Base-by-base conservation (phyloP, 202 grass and related monocot genomes). In the Setaria italica region DNA sequence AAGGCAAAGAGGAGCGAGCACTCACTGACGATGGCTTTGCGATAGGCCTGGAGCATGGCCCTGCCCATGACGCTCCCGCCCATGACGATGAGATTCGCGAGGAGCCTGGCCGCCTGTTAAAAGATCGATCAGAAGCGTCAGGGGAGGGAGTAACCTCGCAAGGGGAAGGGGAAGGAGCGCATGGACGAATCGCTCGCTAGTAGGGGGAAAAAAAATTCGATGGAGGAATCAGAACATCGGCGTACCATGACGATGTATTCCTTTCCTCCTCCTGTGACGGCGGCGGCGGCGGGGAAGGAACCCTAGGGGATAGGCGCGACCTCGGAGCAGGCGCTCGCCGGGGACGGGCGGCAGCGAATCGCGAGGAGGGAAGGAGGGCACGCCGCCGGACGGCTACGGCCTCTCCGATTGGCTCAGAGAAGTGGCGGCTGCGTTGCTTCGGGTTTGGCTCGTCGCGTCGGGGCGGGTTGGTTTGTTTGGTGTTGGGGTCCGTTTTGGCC, bases 21-120 rank as follows among this genome's bases (percentile, higher is more conserved):
- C 88, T 92, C 66, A 97, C 95, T 97, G 89, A 91, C 85, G 80
- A 97, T 53, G 65, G 95, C 95, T 41, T 93, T 87, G 49, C 88
- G 90, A 71, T 97, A 95, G 0, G 95, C 95, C 90, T 97, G 92
- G 41, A 93, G 30, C 63, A 95, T 20, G 48, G 92, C 92, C 82
- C 91, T 93, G 70, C 92, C 89, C 6, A 97, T 20, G 54, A 97
- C 80, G 77, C 74, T 39, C 53, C 92, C 89, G 67, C 95, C 95
- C 76, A 85, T 73, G 74, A 93, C 85, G 33, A 97, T 55, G 45
- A 97, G 87, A 59, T 97, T 93, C 41, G 92, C 91, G 39, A 95
- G 89, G 76, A 97, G 72, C 85, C 88, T 90, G 16, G 51, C 85
- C 11, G 95, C 95, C 95, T 95, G 79, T 56, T 10, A 29, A 79